Percentiles rank a stretch among this genome's conserved stretches.
These are phyloP conservation scores for Nannochloropsis gaditana DNA, from an alignment of 108 stramenopile species.

Conservation along the genomic window DNA sequence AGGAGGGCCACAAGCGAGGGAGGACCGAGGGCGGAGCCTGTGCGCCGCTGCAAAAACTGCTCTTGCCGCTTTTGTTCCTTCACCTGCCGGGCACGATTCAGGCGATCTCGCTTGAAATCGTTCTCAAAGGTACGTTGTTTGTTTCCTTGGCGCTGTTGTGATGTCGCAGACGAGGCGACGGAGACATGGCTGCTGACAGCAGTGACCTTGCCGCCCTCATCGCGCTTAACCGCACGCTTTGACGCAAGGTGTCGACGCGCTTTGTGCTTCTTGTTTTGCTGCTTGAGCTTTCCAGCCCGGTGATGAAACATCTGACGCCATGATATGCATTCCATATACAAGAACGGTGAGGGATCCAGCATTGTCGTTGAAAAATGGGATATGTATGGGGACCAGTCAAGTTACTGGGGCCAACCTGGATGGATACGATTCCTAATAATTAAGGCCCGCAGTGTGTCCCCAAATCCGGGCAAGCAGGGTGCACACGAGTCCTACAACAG, in stretches of 20 bases:
- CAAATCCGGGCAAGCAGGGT: too few species aligned
- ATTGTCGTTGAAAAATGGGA: too few species aligned
- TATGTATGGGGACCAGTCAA: too few species aligned
- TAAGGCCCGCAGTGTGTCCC: too few species aligned
- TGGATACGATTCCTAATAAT: too few species aligned
- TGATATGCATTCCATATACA: too few species aligned
- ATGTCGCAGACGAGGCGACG: conserved; percentile 5
- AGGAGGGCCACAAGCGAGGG: conserved; percentile 81
- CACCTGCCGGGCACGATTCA: conserved; percentile 49
- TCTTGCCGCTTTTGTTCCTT: conserved; percentile 57
- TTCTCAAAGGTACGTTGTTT: conserved; percentile 25
- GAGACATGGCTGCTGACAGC: conserved; percentile 18
- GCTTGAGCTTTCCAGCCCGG: conserved; percentile 52
- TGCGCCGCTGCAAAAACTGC: conserved; percentile 44
- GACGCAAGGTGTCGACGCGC: conserved; percentile 21
- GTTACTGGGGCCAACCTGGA: too few species aligned
- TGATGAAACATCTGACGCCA: conserved; percentile 26
- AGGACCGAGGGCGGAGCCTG: conserved; percentile 44
- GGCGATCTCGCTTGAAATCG: conserved; percentile 46
- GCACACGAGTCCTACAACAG: too few species aligned
- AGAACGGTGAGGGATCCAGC: too few species aligned
- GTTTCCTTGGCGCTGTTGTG: not conserved
- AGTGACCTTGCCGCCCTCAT: conserved; percentile 39
- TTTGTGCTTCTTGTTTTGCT: conserved; percentile 58
- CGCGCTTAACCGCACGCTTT: conserved; percentile 38